Base-by-base conservation (phyloP, 2,329 filamentous ascomycete species). In the Leptographium lundbergii region DNA sequence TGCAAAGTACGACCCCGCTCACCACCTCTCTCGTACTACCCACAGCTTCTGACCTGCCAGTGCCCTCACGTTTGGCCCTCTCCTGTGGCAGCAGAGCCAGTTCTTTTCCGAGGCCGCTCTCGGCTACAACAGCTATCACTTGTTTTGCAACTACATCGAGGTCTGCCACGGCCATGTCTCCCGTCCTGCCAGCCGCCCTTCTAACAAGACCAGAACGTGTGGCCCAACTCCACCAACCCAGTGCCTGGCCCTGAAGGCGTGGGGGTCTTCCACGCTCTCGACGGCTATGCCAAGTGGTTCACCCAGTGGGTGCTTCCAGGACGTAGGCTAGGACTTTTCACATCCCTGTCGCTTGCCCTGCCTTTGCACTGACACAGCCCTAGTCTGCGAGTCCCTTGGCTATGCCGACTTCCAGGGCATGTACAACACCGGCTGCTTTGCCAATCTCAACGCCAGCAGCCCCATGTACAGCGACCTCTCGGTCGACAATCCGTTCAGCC, bases 51-150 rank as follows among this genome's bases (percentile, higher is more conserved):
- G 11, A 25, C 32, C 1, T 17, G 1, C 3, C 56, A 75, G 73
- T 57, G 76, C 76, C 0, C 69, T 84, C 32, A 72, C 79, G 63
- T 76, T 77, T 52, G 82, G 80, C 0, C 81, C 81, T 0, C 82
- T 77, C 73, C 65, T 74, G 4, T 84, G 80, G 79, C 82, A 85
- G 66, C 69, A 69, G 22, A 59, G 58, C 7, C 62, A 65, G 54
- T 61, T 63, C 50, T 65, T 56, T 45, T 29, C 57, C 58, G 71
- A 72, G 63, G 77, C 78, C 62, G 73, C 72, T 61, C 72, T 70
- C 11, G 67, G 77, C 65, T 55, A 25, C 47, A 58, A 59, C 25
- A 24, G 34, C 0, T 81, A 80, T 68, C 79, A 62, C 65, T 64
- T 71, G 59, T 81, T 77, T 67, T 79, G 76, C 62, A 75, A 79